Base-by-base conservation (phyloP, 164 flowering plant genomes). In the Nymphaea thermarum region DNA sequence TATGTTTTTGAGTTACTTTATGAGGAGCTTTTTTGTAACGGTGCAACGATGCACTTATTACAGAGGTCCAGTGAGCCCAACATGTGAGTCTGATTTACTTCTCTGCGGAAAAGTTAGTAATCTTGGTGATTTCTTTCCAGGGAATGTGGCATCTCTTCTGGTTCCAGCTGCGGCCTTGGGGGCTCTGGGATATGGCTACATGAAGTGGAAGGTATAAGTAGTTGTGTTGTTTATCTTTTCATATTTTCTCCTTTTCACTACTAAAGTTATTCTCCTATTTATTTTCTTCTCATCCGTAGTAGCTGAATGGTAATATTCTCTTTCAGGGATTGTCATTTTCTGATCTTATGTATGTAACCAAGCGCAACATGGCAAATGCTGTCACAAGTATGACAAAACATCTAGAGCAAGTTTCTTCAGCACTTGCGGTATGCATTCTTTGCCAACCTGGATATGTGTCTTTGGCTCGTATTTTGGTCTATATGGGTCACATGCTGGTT, bases 141-240 rank as follows among this genome's bases (percentile, higher is more conserved):
- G 85, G 63, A 83, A 75, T 59, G 45, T 84, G 51, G 47, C 85
- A 68, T 62, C 87, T 60, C 77, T 86, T 41, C 69, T 77, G 12
- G 51, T 87, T 71, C 94, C 97, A 64, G 87, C 91, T 73, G 94
- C 90, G 65, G 72, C 87, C 60, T 51, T 89, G 67, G 96, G 98
- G 41, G 86, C 86, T 43, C 47, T 89, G 73, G 93, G 96, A 63
- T 93, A 91, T 82, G 97, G 93, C 62, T 93, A 93, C 78, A 93
- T 93, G 98, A 88, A 97, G 98, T 91, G 92, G 97, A 93, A 91
- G 93, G 98, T 93, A 80, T 53, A 62, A 10, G 43, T 4, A 59
- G n/a, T 66, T 44, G 4, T 51, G 15, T 44, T 63, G 45, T 51
- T 45, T 11, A 11, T 11, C 15, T 2, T 42, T 65, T 16, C n/a